Base-by-base conservation (phyloP, 345 rosid genomes). In the Eutrema heterophyllum region DNA sequence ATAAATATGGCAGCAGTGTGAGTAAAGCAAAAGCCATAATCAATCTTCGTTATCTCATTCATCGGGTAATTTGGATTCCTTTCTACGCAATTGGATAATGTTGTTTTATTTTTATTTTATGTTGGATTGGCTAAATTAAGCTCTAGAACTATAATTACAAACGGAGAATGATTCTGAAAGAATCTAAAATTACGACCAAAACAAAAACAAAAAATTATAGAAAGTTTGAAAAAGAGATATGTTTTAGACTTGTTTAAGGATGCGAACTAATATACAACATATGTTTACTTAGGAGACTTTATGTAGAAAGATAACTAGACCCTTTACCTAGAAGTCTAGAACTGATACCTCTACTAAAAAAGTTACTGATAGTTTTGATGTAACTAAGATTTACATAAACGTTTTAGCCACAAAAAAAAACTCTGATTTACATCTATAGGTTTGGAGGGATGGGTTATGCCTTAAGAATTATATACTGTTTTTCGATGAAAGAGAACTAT, bases 1-100 rank as follows among this genome's bases (percentile, higher is more conserved):
- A 75, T 60, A 35, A 61, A 44, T 60, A 61, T 68, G 49, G 74
- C 62, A 61, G 70, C 74, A 68, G 74, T 68, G 70, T 68, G 74
- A 75, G 74, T 75, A 75, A 75, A 75, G 79, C 79, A 61, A 75
- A 68, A 68, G 79, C 79, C 49, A 75, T 2, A 52, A 53, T 68
- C 79, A 68, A 61, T 68, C 70, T 68, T 44, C 55, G 48, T 75
- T 68, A 68, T 61, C 54, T 75, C 13, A 27, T 75, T 74, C 50
- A 68, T 68, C 26, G 64, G 26, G 2, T 6, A 13, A 7, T 68
- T 61, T 41, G 66, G 14, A 61, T 27, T 61, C 66, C 38, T 24
- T 27, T 41, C 51, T 43, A 62, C 68, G 79, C 79, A 44, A 62
- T 36, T 61, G 43, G 64, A 69, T 46, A 26, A 16, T 62, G 40